Evolutionary conservation across 306 rosid genomes (phyloP).

Genomic region (Prunus fruticosa): DNA sequence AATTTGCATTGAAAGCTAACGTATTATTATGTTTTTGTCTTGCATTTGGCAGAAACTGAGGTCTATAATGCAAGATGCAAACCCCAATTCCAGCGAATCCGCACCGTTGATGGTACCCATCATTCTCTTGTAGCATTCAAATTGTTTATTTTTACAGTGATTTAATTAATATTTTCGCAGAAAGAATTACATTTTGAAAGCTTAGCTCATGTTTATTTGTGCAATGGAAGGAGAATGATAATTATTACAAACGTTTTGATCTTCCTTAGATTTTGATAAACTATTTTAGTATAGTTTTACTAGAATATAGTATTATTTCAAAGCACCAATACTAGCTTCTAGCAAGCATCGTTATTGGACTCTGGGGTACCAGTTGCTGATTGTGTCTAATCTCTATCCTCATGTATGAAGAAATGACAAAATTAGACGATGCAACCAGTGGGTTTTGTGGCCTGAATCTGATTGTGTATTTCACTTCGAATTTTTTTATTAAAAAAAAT

Average conservation of each 20-base stretch:
- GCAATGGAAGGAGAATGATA: neutral
- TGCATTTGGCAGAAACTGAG: constrained; percentile 15
- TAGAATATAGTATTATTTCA: neutral
- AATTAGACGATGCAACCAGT: neutral
- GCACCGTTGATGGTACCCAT: constrained; percentile 46
- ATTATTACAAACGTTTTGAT: neutral
- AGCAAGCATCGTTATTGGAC: neutral
- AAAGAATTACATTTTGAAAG: neutral
- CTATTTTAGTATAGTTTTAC: neutral
- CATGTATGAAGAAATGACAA: neutral
- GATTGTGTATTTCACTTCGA: neutral
- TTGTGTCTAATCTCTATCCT: neutral
- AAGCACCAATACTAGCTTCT: neutral
- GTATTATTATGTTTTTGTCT: neutral
- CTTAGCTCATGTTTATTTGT: neutral
- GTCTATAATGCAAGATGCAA: constrained; percentile 27
- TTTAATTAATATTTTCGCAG: neutral
- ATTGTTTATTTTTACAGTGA: neutral
- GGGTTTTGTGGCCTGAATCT: neutral
- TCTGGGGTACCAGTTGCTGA: neutral
- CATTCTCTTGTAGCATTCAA: neutral
- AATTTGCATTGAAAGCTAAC: neutral
- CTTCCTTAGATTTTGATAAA: neutral
- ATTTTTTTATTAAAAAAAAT: neutral
- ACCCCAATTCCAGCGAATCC: constrained; percentile 22